phyloP scores from a whole-genome alignment of 2,329 filamentous ascomycete species.

The Paecilomyces formosus region DNA sequence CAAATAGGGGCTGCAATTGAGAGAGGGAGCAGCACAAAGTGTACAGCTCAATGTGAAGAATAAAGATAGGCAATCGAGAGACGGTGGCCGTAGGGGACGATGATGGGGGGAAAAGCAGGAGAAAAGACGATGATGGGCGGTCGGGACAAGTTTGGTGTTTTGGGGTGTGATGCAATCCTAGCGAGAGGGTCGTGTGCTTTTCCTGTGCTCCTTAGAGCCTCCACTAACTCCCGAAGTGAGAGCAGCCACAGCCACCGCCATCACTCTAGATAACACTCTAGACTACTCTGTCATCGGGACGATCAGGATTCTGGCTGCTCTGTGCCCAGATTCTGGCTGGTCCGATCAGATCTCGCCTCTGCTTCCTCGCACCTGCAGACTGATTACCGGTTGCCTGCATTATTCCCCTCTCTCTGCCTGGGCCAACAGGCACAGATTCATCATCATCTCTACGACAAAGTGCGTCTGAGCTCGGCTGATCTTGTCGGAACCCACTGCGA shows the following conservation, averaged over 20 bases:
- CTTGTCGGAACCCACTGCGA: not conserved
- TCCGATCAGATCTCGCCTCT: not conserved
- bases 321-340: not conserved
- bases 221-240: not conserved
- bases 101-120: slow-evolving; percentile 5
- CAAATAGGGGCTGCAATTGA: slow-evolving; percentile 7
- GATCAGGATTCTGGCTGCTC: not conserved
- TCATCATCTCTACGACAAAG: not conserved
- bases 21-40: not conserved
- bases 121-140: slow-evolving; percentile 1
- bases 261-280: too few relatives aligned
- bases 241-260: not conserved
- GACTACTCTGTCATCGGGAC: not conserved
- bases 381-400: too few relatives aligned
- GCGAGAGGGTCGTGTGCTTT: slow-evolving; percentile 1
- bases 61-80: slow-evolving; percentile 6
- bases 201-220: not conserved
- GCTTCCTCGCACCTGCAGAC: not conserved
- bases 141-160: slow-evolving; percentile 1
- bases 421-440: not conserved
- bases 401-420: not conserved
- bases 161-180: slow-evolving; percentile 3
- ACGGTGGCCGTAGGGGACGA: slow-evolving; percentile 1
- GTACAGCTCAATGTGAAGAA: slow-evolving; percentile 1
- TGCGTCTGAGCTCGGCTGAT: not conserved